A percentile compares a stretch with the other conserved stretches of the same genome.
Evolutionary conservation across 768 basidiomycete genomes (phyloP).

Genomic region (Boletus fagicola): DNA sequence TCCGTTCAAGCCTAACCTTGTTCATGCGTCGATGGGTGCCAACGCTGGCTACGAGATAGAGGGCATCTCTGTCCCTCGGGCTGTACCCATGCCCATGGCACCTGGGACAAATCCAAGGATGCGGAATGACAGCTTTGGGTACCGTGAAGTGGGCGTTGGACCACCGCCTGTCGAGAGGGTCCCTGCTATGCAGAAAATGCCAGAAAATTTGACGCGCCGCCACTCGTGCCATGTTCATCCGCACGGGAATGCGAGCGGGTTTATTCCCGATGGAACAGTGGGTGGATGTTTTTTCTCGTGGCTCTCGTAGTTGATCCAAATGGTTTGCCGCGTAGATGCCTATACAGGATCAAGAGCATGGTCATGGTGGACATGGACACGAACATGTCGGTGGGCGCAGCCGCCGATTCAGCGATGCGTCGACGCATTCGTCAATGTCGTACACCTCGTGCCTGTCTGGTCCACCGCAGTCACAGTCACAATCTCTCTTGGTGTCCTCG

Average conservation of each 20-base stretch:
- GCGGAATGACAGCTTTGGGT: not conserved
- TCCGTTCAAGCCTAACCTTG: not conserved
- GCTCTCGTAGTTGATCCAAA: not conserved
- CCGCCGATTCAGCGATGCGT: constrained; percentile 23
- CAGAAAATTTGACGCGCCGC: not conserved
- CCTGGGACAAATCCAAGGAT: not conserved
- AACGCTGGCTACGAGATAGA: constrained; percentile 1
- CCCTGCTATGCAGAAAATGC: not conserved
- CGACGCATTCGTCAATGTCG: constrained; percentile 16
- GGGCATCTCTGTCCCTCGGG: not conserved
- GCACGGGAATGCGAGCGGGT: not conserved
- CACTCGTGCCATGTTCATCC: not conserved
- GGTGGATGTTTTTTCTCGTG: not conserved
- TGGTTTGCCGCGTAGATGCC: not conserved
- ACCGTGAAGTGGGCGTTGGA: constrained; percentile 3
- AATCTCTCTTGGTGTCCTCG: constrained; percentile 12
- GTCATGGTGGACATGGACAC: not conserved
- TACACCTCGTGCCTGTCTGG: constrained; percentile 24
- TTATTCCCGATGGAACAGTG: constrained; percentile 3
- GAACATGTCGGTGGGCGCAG: not conserved
- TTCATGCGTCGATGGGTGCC: not conserved
- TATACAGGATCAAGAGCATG: constrained; percentile 2
- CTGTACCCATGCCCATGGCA: constrained; percentile 8
- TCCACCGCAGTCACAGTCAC: constrained; percentile 21
- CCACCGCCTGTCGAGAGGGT: not conserved